Evolutionary conservation across 179 eudicot genomes (phyloP), one percentile per base, ranked within the genome.

Genomic region (Drosera spatulata): DNA sequence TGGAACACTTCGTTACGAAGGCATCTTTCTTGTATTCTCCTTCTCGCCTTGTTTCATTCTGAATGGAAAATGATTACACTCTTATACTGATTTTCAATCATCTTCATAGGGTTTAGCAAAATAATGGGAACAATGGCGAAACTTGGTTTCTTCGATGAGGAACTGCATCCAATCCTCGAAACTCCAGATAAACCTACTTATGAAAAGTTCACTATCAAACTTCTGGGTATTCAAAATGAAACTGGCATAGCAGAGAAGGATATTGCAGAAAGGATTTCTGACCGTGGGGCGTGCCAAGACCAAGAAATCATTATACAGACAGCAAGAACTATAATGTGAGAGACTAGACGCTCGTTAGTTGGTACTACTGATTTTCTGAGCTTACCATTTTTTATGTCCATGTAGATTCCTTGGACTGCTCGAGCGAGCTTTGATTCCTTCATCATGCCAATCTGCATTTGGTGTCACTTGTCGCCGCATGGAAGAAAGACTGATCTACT

Each of bases 1-100:
- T 66, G 99, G 94, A 75, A 90, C 97, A 56, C 90, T 93, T 41
- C 87, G 95, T 56, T 93, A 81, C 64, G 95, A 86, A 93, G 99
- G 99, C 65, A 78, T 59, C 73, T 1, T 22, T 22, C 4, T 53
- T 12, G 0, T 65, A 14, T 45, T 10, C 56, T 66, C 10, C 10
- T 53, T 41, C 47, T 42, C 54, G 37, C 8, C 12, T 33, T 55
- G 47, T 14, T 55, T 60, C 63, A 55, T n/a, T 55, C 33, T 22
- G 33, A 22, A 22, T 22, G 33, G 33, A 22, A 22, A 22, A 22
- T 22, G 33, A 22, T 22, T 22, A 1, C 33, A 22, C 33, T 22
- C 33, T 22, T 22, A 22, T 22, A 22, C 33, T 22, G 33, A 22
- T 22, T 22, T 2, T 50, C 60, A 9, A 55, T 58, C 22, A 53